These are phyloP conservation scores for Aspergillus pseudonomiae DNA, from an alignment of 2,329 filamentous ascomycete genomes.

Conservation along the genomic window DNA sequence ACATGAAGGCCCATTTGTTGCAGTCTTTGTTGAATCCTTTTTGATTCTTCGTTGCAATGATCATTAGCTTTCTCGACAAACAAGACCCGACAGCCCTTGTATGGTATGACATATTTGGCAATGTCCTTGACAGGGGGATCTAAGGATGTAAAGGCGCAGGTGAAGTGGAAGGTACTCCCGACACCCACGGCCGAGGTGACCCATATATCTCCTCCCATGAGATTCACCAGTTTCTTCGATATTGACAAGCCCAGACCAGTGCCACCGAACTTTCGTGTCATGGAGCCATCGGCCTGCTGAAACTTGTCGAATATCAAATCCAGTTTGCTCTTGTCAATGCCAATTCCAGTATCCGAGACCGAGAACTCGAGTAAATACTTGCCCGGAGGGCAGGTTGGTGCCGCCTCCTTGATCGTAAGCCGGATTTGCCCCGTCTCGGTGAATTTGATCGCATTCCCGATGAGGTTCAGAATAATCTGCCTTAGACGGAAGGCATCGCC, in stretches of 20 bases:
- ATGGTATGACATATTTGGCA: slow-evolving; percentile 77
- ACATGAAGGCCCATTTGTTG: slow-evolving; percentile 77
- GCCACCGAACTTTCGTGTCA: slow-evolving; percentile 92
- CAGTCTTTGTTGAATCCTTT: slow-evolving; percentile 78
- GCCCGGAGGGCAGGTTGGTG: slow-evolving; percentile 67
- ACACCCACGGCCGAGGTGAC: slow-evolving; percentile 89
- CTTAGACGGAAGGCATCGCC: slow-evolving; percentile 95
- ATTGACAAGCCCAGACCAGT: slow-evolving; percentile 93
- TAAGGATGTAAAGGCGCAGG: slow-evolving; percentile 84
- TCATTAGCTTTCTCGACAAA: slow-evolving; percentile 81
- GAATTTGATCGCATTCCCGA: slow-evolving; percentile 98
- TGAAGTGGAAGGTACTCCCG: slow-evolving; percentile 95
- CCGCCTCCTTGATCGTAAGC: slow-evolving; percentile 78
- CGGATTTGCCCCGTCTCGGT: slow-evolving; percentile 96
- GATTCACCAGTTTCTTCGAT: slow-evolving; percentile 88
- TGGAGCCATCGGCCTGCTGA: slow-evolving; percentile 96
- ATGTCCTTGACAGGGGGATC: slow-evolving; percentile 77
- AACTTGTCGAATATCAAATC: slow-evolving; percentile 98
- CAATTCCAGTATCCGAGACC: slow-evolving; percentile 96
- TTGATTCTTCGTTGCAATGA: slow-evolving; percentile 66
- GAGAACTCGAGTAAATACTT: slow-evolving; percentile 96
- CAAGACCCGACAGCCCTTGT: slow-evolving; percentile 86
- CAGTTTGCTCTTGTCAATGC: slow-evolving; percentile 91
- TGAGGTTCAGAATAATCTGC: slow-evolving; percentile 95
- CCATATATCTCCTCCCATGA: slow-evolving; percentile 97